Base-by-base conservation (phyloP, 2,329 filamentous ascomycete species). In the Thielaviopsis euricoi region DNA sequence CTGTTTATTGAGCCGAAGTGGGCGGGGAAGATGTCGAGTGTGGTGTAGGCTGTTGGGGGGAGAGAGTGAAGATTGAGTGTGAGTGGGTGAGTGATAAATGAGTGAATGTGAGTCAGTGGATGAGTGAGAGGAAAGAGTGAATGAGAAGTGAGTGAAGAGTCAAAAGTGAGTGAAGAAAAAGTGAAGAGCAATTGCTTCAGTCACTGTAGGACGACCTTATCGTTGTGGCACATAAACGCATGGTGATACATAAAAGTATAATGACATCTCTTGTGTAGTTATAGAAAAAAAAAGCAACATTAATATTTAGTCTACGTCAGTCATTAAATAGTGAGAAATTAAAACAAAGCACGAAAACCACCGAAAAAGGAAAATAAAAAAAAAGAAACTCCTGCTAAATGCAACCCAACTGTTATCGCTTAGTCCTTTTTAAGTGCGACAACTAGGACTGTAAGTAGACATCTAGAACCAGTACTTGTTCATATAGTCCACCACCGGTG, bases 1-100 rank as follows among this genome's bases (percentile, higher is more conserved):
- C 19, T 62, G 49, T 63, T 62, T 52, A 52, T 63, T 23, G 61
- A 63, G 55, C 62, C 62, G 6, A 63, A 62, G 53, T 63, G 58
- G 56, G 59, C 49, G 51, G 19, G 19, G 43, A 56, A 60, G 46
- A 58, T n/a, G 21, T 43, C 37, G 17, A 43, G 37, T 15, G 6
- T 43, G 37, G 37, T 43, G 4, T 40, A 40, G 33, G 4, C 3
- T 12, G n/a, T n/a, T n/a, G n/a, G n/a, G n/a, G n/a, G n/a, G n/a
- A n/a, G n/a, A n/a, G n/a, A n/a, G n/a, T n/a, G n/a, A n/a, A n/a
- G n/a, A n/a, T n/a, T n/a, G n/a, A n/a, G n/a, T n/a, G n/a, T n/a
- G n/a, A n/a, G n/a, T n/a, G n/a, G n/a, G n/a, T n/a, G n/a, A n/a
- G n/a, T n/a, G n/a, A n/a, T n/a, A n/a, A n/a, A n/a, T n/a, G n/a